Evolutionary conservation across 768 basidiomycete genomes (phyloP), one percentile per base, ranked within the genome.

Genomic region (Lenzites betulinus): DNA sequence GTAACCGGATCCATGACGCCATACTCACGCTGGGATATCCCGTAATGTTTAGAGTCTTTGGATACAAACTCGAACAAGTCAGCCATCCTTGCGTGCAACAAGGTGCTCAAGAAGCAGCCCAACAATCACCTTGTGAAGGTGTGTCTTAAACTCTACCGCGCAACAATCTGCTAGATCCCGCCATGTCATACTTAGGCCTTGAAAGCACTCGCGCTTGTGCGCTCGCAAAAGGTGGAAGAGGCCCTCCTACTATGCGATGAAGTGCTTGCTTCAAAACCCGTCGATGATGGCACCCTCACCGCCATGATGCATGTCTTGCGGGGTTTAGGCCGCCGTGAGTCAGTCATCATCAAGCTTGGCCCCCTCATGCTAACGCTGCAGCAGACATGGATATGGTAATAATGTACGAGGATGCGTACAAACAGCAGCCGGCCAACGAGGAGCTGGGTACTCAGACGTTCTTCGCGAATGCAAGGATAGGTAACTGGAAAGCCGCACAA

Each of bases 341-440:
- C 74, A 22, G 51, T 33, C 18, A 6, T 43, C 9, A 16, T 3
- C 7, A 7, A 11, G 35, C 18, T 2, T 22, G 20, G 12, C 16
- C 20, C 26, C n/a, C 44, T 13, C 46, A n/a, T 11, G 22, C 43
- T 16, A 38, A 23, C 1, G 5, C 23, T 4, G 35, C 13, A 16
- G 18, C 50, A 85, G 92, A 90, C 73, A 83, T 84, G 60, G 92
- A 94, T 73, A 86, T 89, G 78, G 83, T 92, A 43, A 79, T 79
- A 9, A 92, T 94, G 88, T 93, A 89, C 67, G 93, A 93, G 62
- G 87, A 91, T 50, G 92, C 92, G 1, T 93, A 83, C 77, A 92
- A 89, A 73, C 85, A 87, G 62, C 85, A 90, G 59, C 92, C 92
- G 20, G 67, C 74, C 5, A 93, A 92, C 68, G 93, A 94, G 70